Base-by-base conservation (phyloP, 1,139 yeast genomes). In the Magnusiomyces tetraspermus region DNA sequence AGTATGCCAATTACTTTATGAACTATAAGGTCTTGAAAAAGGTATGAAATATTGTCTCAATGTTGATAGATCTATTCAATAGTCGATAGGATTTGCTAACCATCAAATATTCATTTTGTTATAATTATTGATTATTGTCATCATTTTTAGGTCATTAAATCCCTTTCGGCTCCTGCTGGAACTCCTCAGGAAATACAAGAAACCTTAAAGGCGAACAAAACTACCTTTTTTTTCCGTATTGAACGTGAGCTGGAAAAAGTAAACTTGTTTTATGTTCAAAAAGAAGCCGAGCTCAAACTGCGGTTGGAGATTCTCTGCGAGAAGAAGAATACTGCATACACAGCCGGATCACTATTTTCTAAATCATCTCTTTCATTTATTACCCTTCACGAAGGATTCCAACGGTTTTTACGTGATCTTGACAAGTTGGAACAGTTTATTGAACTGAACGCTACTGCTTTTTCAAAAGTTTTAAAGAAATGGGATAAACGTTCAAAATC, bases 401-500 rank as follows among this genome's bases (percentile, higher is more conserved):
- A 85, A 65, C 83, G 94, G 62, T 87, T 87, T 61, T 85, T 95
- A 52, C 86, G 90, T 60, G 97, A 92, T 67, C 73, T 92, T 58
- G 83, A 86, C 58, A 76, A 95, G 54, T 73, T 92, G 30, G 96
- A 92, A 65, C 97, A 90, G 67, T 92, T 87, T 68, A 89, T 92
- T 45, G 96, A 90, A 66, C 74, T 92, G 56, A 92, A 92, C 65
- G 96, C 92, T 63, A 88, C 96, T 0, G 98, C 97, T 19, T 92
- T 92, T 68, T 83, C 94, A 31, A 92, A 92, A 69, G 97, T 88
- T 36, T 78, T 92, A 61, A 92, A 92, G 67, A 92, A 92, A 71
- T 92, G 98, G 98, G 98, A 92, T 68, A 92, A 92, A 69, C 76
- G 97, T 57, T 88, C 97, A 21, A 89, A 90, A 62, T 86, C 96